Percentiles rank a stretch among this genome's conserved stretches.
These are phyloP conservation scores for Hypoxylon rickii DNA, from an alignment of 495 filamentous ascomycete species.

Conservation along the genomic window DNA sequence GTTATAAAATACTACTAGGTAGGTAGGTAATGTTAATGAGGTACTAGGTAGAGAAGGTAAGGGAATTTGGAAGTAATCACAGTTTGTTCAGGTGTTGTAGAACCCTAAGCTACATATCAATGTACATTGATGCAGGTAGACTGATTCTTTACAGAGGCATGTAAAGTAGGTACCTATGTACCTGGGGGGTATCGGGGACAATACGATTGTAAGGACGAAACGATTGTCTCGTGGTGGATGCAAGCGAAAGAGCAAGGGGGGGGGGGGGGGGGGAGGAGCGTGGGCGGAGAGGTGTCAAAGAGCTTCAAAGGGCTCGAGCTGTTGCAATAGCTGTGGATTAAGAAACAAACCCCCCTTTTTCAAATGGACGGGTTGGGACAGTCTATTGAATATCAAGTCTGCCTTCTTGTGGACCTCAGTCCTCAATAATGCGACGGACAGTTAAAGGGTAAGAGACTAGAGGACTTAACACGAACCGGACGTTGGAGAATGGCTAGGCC, in stretches of 20 bases:
- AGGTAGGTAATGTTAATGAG: background rate
- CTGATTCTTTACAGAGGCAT: no score
- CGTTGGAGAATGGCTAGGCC: no score
- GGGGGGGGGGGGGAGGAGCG: background rate
- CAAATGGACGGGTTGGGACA: slow-evolving; percentile 21
- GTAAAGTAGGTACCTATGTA: background rate
- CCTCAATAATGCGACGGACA: slow-evolving; percentile 28
- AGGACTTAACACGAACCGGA: slow-evolving; percentile 5
- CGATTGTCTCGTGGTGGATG: slow-evolving; percentile 3
- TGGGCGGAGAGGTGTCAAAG: slow-evolving; percentile 20
- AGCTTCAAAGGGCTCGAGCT: slow-evolving; percentile 23
- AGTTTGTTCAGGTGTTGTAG: background rate
- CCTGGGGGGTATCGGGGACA: background rate
- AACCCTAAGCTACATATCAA: background rate
- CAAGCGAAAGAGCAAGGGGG: background rate
- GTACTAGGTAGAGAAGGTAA: background rate
- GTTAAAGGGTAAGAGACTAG: slow-evolving; percentile 25
- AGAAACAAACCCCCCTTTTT: no score
- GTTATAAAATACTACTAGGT: background rate
- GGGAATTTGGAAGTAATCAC: background rate
- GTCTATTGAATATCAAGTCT: slow-evolving; percentile 21
- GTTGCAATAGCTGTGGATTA: slow-evolving; percentile 32
- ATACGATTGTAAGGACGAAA: background rate
- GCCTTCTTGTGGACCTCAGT: slow-evolving; percentile 11
- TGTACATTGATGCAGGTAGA: no score